Evolutionary conservation across 225 moss, liverwort and hornwort species (phyloP).

Genomic region (Sphagnum tenellum): DNA sequence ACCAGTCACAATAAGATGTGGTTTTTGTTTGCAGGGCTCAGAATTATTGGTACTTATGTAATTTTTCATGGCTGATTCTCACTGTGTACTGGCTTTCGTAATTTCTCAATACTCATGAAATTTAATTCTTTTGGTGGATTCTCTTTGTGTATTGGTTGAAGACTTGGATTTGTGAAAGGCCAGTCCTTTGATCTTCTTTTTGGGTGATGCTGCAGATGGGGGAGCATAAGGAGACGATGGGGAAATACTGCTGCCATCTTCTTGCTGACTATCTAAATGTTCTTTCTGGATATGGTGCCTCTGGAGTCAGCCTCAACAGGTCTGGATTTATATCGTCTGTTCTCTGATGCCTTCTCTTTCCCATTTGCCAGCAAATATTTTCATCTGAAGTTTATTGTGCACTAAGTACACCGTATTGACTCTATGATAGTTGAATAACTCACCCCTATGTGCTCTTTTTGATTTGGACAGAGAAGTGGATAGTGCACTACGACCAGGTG

Average conservation of each 20-base stretch:
- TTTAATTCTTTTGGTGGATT: too few species aligned
- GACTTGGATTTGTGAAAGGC: background rate
- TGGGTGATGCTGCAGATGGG: slow-evolving; percentile 52
- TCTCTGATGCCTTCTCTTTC: too few species aligned
- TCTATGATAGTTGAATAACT: too few species aligned
- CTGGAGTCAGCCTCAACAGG: slow-evolving; percentile 57
- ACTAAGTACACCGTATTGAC: too few species aligned
- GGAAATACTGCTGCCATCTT: slow-evolving; percentile 88
- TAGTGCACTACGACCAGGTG: slow-evolving; percentile 72
- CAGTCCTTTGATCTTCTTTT: background rate
- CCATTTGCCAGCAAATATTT: too few species aligned
- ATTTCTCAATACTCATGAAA: too few species aligned
- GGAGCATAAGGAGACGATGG: slow-evolving; percentile 78
- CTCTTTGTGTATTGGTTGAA: background rate
- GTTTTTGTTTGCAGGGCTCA: too few species aligned
- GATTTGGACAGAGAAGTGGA: slow-evolving; percentile 70
- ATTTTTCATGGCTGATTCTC: too few species aligned
- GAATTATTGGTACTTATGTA: too few species aligned
- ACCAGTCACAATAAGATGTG: too few species aligned
- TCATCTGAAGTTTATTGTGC: too few species aligned
- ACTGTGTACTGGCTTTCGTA: too few species aligned
- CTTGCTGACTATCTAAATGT: slow-evolving; percentile 86
- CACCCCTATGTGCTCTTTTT: background rate
- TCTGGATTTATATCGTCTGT: slow-evolving; percentile 5
- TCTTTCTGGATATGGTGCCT: slow-evolving; percentile 59